Percentiles rank a stretch among this genome's conserved stretches.
phyloP scores from a whole-genome alignment of 73 alveolate species.

The Uronychia setigera region DNA sequence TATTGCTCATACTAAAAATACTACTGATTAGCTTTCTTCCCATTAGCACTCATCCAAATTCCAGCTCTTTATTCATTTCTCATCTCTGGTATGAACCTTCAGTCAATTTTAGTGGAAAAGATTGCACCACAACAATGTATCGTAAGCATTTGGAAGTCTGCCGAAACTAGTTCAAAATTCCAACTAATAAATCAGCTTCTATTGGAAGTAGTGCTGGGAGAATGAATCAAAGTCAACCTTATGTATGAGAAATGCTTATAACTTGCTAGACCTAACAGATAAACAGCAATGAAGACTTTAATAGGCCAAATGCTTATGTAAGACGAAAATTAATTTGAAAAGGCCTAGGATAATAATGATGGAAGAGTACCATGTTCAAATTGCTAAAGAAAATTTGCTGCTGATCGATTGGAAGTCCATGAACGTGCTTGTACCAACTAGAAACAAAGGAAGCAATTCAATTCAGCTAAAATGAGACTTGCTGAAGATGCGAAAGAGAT shows the following conservation, averaged over 20 bases:
- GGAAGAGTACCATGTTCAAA: conserved; percentile 35
- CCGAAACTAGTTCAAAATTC: not conserved
- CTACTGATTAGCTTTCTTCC: too few relatives aligned
- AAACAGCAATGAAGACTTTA: not conserved
- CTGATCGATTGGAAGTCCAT: conserved; percentile 50
- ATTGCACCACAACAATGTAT: not conserved
- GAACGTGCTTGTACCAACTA: conserved; percentile 23
- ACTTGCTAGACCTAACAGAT: not conserved
- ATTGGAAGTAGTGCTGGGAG: too few relatives aligned
- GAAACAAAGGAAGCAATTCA: conserved; percentile 33
- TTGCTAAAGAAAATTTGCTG: conserved; percentile 60
- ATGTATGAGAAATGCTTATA: too few relatives aligned
- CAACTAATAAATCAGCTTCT: not conserved
- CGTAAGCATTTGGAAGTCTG: not conserved
- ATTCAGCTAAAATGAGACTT: conserved; percentile 1
- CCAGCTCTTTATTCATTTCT: too few relatives aligned
- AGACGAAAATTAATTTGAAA: not conserved
- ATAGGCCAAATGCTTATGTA: not conserved
- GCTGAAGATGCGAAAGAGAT: conserved; percentile 5
- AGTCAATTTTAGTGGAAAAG: not conserved
- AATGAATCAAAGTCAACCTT: too few relatives aligned
- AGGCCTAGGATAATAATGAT: not conserved
- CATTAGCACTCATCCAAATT: too few relatives aligned
- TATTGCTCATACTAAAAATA: not conserved
- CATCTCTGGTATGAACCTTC: too few relatives aligned